phyloP scores from a whole-genome alignment of 805 yeast genomes.

The Candida berthetii region DNA sequence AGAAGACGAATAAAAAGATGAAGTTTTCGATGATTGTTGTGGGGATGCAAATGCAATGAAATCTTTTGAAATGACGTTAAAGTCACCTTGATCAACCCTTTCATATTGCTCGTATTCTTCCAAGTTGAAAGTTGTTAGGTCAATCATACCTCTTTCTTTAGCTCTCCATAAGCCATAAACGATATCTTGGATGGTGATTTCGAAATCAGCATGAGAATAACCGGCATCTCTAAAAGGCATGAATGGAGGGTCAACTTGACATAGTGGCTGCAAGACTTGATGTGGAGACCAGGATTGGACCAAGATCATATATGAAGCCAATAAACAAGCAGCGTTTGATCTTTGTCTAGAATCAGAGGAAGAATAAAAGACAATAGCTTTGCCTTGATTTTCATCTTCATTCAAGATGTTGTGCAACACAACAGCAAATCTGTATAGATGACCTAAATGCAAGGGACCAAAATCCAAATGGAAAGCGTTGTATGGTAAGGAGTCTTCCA shows the following conservation, averaged over 20 bases:
- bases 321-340: slow-evolving; percentile 89
- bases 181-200: slow-evolving; percentile 87
- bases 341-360: slow-evolving; percentile 74
- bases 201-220: slow-evolving; percentile 91
- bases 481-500: slow-evolving; percentile 88
- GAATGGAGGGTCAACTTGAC: slow-evolving; percentile 88
- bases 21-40: slow-evolving; percentile 56
- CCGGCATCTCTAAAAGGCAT: slow-evolving; percentile 98
- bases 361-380: slow-evolving; percentile 88
- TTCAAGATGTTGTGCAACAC: slow-evolving; percentile 87
- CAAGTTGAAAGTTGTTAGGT: slow-evolving; percentile 77
- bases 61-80: slow-evolving; percentile 85
- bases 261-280: slow-evolving; percentile 89
- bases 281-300: slow-evolving; percentile 99
- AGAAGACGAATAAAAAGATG: too few relatives aligned
- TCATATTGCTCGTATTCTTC: slow-evolving; percentile 95
- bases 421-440: slow-evolving; percentile 91
- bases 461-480: slow-evolving; percentile 95
- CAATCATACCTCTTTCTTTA: slow-evolving; percentile 84
- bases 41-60: slow-evolving; percentile 98
- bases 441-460: slow-evolving; percentile 94
- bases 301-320: slow-evolving; percentile 91
- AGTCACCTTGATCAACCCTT: slow-evolving; percentile 95
- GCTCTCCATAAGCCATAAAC: slow-evolving; percentile 98
- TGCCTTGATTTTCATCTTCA: slow-evolving; percentile 75